phyloP scores from a whole-genome alignment of 1,284 basidiomycete genomes.

The Testicularia cyperi region DNA sequence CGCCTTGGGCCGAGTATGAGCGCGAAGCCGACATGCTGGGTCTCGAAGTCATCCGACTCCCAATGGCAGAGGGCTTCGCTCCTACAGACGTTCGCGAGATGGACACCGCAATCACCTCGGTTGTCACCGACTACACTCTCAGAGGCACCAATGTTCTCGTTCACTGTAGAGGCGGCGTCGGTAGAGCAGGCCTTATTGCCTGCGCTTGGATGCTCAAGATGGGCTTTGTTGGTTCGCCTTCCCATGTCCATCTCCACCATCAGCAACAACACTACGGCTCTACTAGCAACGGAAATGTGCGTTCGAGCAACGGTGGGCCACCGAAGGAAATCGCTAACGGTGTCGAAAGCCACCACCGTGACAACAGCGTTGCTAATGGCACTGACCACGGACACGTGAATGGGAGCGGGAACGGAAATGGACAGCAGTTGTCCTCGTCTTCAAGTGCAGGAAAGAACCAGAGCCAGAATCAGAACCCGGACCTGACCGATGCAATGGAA shows the following conservation, averaged over 20 bases:
- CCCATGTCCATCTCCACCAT: no score
- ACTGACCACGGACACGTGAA: background rate
- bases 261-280: no score
- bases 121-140: constrained; percentile 76
- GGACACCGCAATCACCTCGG: constrained; percentile 71
- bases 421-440: background rate
- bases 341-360: background rate
- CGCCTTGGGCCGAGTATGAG: constrained; percentile 77
- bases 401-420: background rate
- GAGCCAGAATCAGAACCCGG: background rate
- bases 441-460: constrained; percentile 10
- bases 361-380: background rate
- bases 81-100: constrained; percentile 79
- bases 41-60: constrained; percentile 75
- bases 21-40: constrained; percentile 69
- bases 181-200: constrained; percentile 87
- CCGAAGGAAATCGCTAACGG: background rate
- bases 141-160: constrained; percentile 75
- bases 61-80: constrained; percentile 86
- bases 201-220: constrained; percentile 91
- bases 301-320: no score
- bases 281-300: no score
- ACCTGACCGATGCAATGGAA: background rate
- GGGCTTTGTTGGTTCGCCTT: constrained; percentile 66
- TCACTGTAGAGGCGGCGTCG: constrained; percentile 93